Evolutionary conservation across 306 rosid species (phyloP), one percentile per base, ranked within the genome.

Genomic region (Prosopis cineraria): DNA sequence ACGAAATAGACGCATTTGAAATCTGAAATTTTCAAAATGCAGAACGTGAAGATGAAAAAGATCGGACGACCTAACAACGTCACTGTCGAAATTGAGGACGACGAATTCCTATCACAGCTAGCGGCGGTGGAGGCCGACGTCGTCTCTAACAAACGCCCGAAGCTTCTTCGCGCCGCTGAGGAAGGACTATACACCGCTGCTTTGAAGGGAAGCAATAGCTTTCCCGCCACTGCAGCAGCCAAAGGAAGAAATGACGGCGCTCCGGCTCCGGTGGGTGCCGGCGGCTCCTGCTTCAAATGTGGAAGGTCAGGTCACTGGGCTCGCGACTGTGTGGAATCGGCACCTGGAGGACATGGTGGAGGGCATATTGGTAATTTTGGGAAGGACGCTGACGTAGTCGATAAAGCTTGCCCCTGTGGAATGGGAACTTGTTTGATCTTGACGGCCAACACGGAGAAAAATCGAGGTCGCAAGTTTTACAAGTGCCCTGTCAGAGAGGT

Each of bases 241-340:
- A 75, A 52, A 19, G 81, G 64, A 7, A 65, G 58, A 31, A 33
- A 9, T 65, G 52, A 52, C 36, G 36, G 9, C 9, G 65, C 16
- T 58, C 8, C n/a, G n/a, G n/a, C n/a, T n/a, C n/a, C 65, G 45
- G 79, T 33, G 16, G 80, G 64, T 0, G 4, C 11, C 12, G 82
- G 79, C 6, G 82, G 47, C 56, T 68, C 85, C 11, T 88, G 92
- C 82, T 89, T 84, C 75, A 89, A 89, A 73, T 89, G 92, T 76
- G 88, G 92, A 24, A 86, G 82, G 30, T 34, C 74, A 7, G 92
- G 92, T 13, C 92, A 89, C 74, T 89, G 90, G 90, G 85, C 90
- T 30, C 85, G 90, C 64, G 87, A 89, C 65, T 89, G 90, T 66
- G 66, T 59, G 53, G 69, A 78, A 1, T 10, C 75, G 2, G 75